Base-by-base conservation (phyloP, 768 basidiomycete genomes). In the Serendipita indica region DNA sequence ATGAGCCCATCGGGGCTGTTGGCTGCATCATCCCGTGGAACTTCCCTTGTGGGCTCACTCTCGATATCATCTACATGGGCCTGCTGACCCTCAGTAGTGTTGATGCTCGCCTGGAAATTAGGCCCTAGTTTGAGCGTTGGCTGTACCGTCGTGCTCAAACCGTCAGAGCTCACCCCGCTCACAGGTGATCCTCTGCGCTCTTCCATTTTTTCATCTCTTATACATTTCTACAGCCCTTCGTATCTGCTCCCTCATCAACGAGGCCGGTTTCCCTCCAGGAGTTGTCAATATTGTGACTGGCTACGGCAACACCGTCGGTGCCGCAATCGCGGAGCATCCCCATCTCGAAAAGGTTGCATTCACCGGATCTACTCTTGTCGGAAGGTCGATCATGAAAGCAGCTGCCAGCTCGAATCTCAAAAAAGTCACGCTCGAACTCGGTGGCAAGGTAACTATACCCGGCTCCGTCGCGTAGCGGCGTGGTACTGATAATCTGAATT, bases 41-140 rank as follows among this genome's bases (percentile, higher is more conserved):
- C 67, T 67, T 94, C 89, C 65, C 89, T 86, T 5, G 89, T 90
- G 69, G 18, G 58, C 43, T 16, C 35, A 7, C 14, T 20, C 12
- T 34, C 13, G 5, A 10, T 18, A 28, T 28, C 13, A 14, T 49
- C 45, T 18, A 12, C 35, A 14, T 14, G 30, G 7, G 34, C 18
- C 5, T 14, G 33, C 32, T 39, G 33, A 57, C 57, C 30, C n/a
- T 13, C 20, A 10, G 41, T 39, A 58, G 58, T 59, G 25, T 25
- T 46, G 27, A 59, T 59, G 58, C 39, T 45, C 58, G 16, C 83
- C 27, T 93, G 91, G 91, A 96, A 97, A 71, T 80, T 94, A 45
- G 91, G 86, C 7, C 93, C 91, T 6, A 90, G 92, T 13, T 78
- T 97, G 59, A 90, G 92, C 5, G 80, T 81, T 58, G 91, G 93